A percentile compares a stretch with the other conserved stretches of the same genome.
Evolutionary conservation across 1,284 basidiomycete genomes (phyloP).

Genomic region (Apiotrichum mycotoxinovorans): DNA sequence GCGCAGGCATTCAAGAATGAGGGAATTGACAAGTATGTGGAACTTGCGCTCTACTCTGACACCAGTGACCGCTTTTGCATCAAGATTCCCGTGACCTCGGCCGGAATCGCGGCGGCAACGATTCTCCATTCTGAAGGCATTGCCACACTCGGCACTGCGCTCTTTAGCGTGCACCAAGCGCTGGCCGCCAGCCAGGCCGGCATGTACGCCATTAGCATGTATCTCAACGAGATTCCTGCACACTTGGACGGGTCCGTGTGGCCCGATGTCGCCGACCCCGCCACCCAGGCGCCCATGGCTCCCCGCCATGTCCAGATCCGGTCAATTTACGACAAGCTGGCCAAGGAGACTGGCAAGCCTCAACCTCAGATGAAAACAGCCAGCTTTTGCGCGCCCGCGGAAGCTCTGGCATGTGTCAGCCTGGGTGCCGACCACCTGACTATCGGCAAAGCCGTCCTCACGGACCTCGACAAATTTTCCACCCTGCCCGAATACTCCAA

Average conservation of each 20-base stretch:
- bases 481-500: constrained; percentile 13
- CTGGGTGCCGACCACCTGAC: constrained; percentile 30
- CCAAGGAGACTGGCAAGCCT: constrained; percentile 24
- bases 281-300: constrained; percentile 23
- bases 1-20: constrained; percentile 17
- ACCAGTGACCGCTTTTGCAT: constrained; percentile 33
- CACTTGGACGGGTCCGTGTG: constrained; percentile 17
- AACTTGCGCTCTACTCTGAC: not conserved
- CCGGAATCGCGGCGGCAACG: constrained; percentile 35
- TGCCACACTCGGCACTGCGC: constrained; percentile 35
- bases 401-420: constrained; percentile 21
- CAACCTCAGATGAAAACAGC: constrained; percentile 38
- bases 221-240: constrained; percentile 32
- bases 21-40: constrained; percentile 18
- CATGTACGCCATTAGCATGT: constrained; percentile 39
- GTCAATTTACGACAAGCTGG: constrained; percentile 27
- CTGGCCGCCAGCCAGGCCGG: constrained; percentile 40
- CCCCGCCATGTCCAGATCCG: constrained; percentile 35
- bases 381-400: constrained; percentile 19
- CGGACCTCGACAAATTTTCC: constrained; percentile 14
- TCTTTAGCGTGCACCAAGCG: constrained; percentile 39
- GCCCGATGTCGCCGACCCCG: constrained; percentile 28
- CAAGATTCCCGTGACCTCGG: constrained; percentile 40
- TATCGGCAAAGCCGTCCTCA: constrained; percentile 16
- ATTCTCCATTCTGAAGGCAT: constrained; percentile 32